A percentile compares a stretch with the other conserved stretches of the same genome.
phyloP scores from a whole-genome alignment of 495 filamentous ascomycete genomes.

The Bathelium albidoporum region DNA sequence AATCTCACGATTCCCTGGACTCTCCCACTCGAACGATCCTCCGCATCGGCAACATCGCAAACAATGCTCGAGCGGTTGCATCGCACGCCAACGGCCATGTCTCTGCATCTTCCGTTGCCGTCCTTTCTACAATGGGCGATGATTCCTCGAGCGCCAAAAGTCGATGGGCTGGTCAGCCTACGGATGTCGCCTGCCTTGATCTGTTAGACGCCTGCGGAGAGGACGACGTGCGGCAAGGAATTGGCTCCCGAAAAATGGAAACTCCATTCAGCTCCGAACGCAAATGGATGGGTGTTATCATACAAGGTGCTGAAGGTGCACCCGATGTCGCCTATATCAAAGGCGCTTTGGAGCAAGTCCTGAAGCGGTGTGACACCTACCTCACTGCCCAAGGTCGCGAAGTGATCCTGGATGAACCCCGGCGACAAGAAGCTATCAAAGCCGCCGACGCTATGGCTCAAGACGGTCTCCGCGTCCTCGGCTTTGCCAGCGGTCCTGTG shows the following conservation, averaged over 20 bases:
- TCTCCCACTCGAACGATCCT: constrained; percentile 67
- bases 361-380: constrained; percentile 83
- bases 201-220: constrained; percentile 81
- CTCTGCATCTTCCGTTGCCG: constrained; percentile 58
- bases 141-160: constrained; percentile 57
- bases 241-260: constrained; percentile 67
- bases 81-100: constrained; percentile 49
- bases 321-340: constrained; percentile 83
- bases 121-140: constrained; percentile 59
- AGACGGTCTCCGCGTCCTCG: constrained; percentile 82
- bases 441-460: constrained; percentile 86
- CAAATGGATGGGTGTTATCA: constrained; percentile 97
- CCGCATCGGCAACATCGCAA: constrained; percentile 88
- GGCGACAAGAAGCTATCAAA: constrained; percentile 60
- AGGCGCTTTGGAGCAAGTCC: constrained; percentile 79
- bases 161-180: constrained; percentile 93
- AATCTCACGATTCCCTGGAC: constrained; percentile 58
- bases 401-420: constrained; percentile 69
- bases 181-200: constrained; percentile 91
- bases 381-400: constrained; percentile 79
- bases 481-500: constrained; percentile 71
- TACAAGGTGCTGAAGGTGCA: constrained; percentile 41
- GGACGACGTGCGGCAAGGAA: constrained; percentile 76
- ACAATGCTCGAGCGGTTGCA: constrained; percentile 74
- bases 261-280: constrained; percentile 93